Evolutionary conservation across 306 rosid genomes (phyloP).

Genomic region (Sophora flavescens): DNA sequence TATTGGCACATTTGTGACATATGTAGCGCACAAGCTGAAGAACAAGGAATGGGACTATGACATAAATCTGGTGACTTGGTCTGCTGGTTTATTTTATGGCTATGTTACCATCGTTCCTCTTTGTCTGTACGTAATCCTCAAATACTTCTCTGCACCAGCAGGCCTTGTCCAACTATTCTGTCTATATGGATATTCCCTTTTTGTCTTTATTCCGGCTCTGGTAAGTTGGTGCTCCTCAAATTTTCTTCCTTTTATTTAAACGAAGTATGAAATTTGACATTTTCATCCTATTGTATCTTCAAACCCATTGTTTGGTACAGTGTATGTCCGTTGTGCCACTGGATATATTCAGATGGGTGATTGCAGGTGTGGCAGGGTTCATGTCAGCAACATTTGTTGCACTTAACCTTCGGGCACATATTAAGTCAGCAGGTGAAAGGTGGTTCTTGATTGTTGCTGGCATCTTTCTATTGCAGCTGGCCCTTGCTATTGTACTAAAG

Average conservation of each 20-base stretch:
- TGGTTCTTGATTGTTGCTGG: slow-evolving; percentile 93
- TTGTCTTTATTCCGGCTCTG: slow-evolving; percentile 93
- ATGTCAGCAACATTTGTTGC: slow-evolving; percentile 97
- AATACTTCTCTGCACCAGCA: slow-evolving; percentile 92
- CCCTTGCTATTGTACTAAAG: slow-evolving; percentile 80
- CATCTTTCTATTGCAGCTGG: slow-evolving; percentile 93
- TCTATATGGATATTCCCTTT: slow-evolving; percentile 93
- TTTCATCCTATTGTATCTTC: slow-evolving; percentile 15
- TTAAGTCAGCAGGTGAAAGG: slow-evolving; percentile 86
- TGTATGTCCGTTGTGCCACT: slow-evolving; percentile 86
- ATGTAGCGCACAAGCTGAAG: slow-evolving; percentile 84
- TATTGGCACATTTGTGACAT: slow-evolving; percentile 93
- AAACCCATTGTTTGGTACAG: slow-evolving; percentile 58
- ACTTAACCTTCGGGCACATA: slow-evolving; percentile 90
- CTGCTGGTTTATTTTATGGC: slow-evolving; percentile 96
- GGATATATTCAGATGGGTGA: slow-evolving; percentile 86
- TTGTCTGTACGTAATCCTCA: slow-evolving; percentile 76
- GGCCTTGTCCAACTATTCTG: slow-evolving; percentile 92
- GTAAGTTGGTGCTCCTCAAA: slow-evolving; percentile 55
- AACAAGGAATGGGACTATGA: slow-evolving; percentile 85
- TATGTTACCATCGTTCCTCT: slow-evolving; percentile 87
- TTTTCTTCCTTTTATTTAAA: slow-evolving; percentile 23
- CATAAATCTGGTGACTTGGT: slow-evolving; percentile 94
- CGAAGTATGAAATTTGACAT: slow-evolving; percentile 1
- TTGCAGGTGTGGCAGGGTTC: slow-evolving; percentile 88